Percentiles rank a stretch among this genome's conserved stretches.
Conservation (phyloP, 106 monocot species). For the Vanilla planifolia region DNA sequence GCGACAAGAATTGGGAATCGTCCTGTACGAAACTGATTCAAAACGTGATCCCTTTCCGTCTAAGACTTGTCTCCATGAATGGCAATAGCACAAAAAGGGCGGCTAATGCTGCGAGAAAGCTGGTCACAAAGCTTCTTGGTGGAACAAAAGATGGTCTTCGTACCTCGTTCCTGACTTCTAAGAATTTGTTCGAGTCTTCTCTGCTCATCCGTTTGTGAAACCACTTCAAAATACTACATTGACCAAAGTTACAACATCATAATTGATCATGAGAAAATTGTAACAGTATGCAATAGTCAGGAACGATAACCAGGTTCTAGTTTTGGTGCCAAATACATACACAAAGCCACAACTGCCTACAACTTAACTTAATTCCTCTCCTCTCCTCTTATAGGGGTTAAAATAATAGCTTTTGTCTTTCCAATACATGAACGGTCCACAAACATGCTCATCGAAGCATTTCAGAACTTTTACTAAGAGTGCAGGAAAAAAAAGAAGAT, state of each 20-base stretch:
- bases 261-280: too few relatives aligned
- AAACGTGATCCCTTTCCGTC: slow-evolving; percentile 68
- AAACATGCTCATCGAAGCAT: too few relatives aligned
- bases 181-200: slow-evolving; percentile 83
- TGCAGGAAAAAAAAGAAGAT: too few relatives aligned
- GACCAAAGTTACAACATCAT: slow-evolving; percentile 48
- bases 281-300: too few relatives aligned
- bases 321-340: too few relatives aligned
- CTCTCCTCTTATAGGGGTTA: too few relatives aligned
- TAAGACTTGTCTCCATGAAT: slow-evolving; percentile 95
- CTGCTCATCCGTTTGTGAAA: slow-evolving; percentile 65
- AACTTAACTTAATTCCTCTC: too few relatives aligned
- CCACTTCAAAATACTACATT: slow-evolving; percentile 66
- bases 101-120: slow-evolving; percentile 48
- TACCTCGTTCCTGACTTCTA: slow-evolving; percentile 76
- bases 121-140: slow-evolving; percentile 86
- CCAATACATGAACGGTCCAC: too few relatives aligned
- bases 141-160: slow-evolving; percentile 83
- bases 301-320: too few relatives aligned
- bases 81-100: slow-evolving; percentile 66
- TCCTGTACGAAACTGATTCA: slow-evolving; percentile 65
- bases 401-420: too few relatives aligned
- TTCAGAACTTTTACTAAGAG: too few relatives aligned
- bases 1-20: slow-evolving; percentile 75
- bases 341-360: too few relatives aligned